Conservation (phyloP, 371 early-diverging fungal genomes). For the Sporodiniella umbellata region DNA sequence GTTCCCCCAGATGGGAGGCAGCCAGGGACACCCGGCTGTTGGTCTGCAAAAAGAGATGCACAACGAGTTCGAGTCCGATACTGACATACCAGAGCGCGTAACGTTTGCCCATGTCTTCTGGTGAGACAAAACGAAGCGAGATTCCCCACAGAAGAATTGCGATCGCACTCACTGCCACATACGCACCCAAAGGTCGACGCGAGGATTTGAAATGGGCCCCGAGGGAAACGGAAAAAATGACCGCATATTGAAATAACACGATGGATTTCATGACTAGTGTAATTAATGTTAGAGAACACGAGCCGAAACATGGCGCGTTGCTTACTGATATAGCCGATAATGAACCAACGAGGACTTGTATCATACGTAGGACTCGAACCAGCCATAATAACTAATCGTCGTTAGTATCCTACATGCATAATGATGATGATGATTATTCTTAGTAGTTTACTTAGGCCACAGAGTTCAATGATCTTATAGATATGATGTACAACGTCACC, state of each 20-base stretch:
- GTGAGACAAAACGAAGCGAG: constrained; percentile 22
- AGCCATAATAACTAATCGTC: constrained; percentile 48
- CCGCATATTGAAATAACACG: constrained; percentile 31
- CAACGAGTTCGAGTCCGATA: constrained; percentile 43
- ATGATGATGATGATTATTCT: no score
- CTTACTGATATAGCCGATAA: constrained; percentile 48
- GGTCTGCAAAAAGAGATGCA: constrained; percentile 40
- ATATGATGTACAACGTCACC: constrained; percentile 47
- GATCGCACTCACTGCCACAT: constrained; percentile 35
- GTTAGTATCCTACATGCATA: no score
- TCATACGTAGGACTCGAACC: constrained; percentile 31
- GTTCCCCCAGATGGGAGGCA: constrained; percentile 56
- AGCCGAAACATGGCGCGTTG: no score
- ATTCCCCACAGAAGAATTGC: constrained; percentile 52
- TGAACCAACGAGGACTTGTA: constrained; percentile 30
- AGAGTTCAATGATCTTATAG: constrained; percentile 44
- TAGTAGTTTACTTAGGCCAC: constrained; percentile 29
- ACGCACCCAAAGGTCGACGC: constrained; percentile 26
- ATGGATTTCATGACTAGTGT: constrained; percentile 44
- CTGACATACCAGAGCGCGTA: constrained; percentile 50
- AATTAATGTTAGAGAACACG: background rate
- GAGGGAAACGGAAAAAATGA: constrained; percentile 22
- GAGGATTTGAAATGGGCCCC: constrained; percentile 20
- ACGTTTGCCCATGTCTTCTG: constrained; percentile 21
- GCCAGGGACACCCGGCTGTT: constrained; percentile 51